Evolutionary conservation across 148 eudicot genomes (phyloP).

Genomic region (Euryodendron excelsum): DNA sequence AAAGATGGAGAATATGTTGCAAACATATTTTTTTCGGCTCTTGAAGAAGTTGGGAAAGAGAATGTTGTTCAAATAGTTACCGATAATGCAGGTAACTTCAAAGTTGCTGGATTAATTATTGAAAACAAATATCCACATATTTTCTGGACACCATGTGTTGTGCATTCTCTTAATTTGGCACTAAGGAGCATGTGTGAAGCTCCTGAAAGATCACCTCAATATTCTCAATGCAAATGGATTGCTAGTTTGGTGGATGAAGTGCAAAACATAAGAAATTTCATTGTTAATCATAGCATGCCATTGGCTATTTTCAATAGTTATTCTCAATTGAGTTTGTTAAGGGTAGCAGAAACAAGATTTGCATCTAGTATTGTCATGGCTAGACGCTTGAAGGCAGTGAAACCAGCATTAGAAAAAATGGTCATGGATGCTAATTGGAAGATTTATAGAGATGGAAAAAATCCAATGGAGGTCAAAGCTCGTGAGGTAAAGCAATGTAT

Average conservation of each 20-base stretch:
- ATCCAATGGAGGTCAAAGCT: too few species aligned
- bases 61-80: slow-evolving; percentile 12
- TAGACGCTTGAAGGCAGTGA: background rate
- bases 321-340: background rate
- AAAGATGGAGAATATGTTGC: slow-evolving; percentile 12
- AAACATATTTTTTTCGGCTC: background rate
- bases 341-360: slow-evolving; percentile 13
- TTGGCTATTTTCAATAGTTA: background rate
- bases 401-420: slow-evolving; percentile 9
- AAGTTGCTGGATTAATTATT: background rate
- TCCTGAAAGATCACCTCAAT: background rate
- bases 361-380: background rate
- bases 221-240: background rate
- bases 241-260: background rate
- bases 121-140: background rate
- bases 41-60: background rate
- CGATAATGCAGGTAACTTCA: slow-evolving; percentile 1
- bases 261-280: background rate
- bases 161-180: background rate
- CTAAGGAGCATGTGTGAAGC: background rate
- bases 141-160: background rate
- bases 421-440: slow-evolving; percentile 10
- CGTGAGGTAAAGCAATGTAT: background rate
- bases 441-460: background rate
- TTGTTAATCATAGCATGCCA: background rate